Base-by-base conservation (phyloP, 2,329 filamentous ascomycete genomes). In the Colletotrichum tropicicola region DNA sequence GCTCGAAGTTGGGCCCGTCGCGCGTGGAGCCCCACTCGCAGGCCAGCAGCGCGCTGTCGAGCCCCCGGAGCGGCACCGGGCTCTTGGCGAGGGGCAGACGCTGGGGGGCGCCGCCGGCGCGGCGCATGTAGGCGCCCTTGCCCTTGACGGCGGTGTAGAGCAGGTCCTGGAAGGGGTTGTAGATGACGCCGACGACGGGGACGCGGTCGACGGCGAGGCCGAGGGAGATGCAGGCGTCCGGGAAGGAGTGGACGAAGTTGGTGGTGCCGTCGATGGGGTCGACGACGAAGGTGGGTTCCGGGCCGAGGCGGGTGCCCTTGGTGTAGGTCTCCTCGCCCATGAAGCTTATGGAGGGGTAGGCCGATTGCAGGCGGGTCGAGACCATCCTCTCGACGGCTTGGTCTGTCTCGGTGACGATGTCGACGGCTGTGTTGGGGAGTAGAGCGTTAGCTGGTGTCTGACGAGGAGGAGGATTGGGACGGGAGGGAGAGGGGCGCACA, bases 251-350 rank as follows among this genome's bases (percentile, higher is more conserved):
- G 48, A 94, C 86, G 73, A 95, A 94, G 83, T 94, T 94, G 53
- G 90, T 93, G 6, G 88, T 94, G 73, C 91, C 92, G 78, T 95
- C 92, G 70, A 95, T 94, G 45, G 92, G 92, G 75, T 95, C 92
- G 69, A 92, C 89, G 73, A 94, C 86, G 78, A 94, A 94, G 44
- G 92, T 95, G 2, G 92, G 92, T 15, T 84, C 84, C 28, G 83
- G 76, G 0, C 88, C 90, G 48, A 95, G 81, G 44, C 77, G 80
- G 66, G 83, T 81, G 70, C 91, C 91, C 1, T 90, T 86, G 68
- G 88, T 82, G 80, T 93, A 91, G 27, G 91, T 93, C 78, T 95
- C 92, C 74, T 93, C 91, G 73, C 91, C 91, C 75, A 93, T 88
- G 76, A 93, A 92, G 68, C 83, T 76, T 72, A 85, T 86, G 66